Base-by-base conservation (phyloP, 352 stramenopile species). In the Aphanomyces euteiches region DNA sequence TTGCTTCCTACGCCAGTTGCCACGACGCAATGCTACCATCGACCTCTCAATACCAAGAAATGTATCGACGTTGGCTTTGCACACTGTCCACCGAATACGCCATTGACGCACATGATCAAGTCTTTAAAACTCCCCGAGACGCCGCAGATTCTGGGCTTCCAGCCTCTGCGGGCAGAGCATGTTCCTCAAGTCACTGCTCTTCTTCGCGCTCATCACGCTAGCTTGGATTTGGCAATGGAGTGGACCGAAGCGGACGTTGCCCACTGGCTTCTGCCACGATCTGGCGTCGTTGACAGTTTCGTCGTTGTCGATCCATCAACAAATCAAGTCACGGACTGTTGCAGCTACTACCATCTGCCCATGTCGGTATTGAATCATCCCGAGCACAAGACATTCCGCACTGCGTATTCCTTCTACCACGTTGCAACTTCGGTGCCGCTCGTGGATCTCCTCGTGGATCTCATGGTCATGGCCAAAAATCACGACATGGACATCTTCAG, bases 351-450 rank as follows among this genome's bases (percentile, higher is more conserved):
- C 84, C 96, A 99, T 76, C 76, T 99, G 65, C 95, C 96, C 47
- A 98, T 90, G 21, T 97, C 95, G 0, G 91, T 99, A 66, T 90
- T 99, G 39, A 87, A 91, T 53, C 86, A 99, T 78, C 73, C 87
- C 39, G 98, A 98, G 79, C 90, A 99, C 82, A 85, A 89, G 43
- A 97, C 87, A 50, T 85, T 99, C n/a, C 89, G 91, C 76, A 97
- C 97, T 1, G 97, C 93, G 19, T 99, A 99, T 79, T 97, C 91
- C 61, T 99, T 98, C 74, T 99, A 99, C 84, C 99, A 99, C 79
- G 88, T 98, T 19, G 84, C 83, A 36, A 92, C 77, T 13, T 84
- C 81, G 8, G 77, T 90, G 68, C 53, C 79, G 45, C 77, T 92
- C 15, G 63, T 65, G n/a, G 37, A 85, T 66, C 73, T 88, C 43